Evolutionary conservation across 2,329 filamentous ascomycete genomes (phyloP), one percentile per base, ranked within the genome.

Genomic region (Thermochaetoides dissita): DNA sequence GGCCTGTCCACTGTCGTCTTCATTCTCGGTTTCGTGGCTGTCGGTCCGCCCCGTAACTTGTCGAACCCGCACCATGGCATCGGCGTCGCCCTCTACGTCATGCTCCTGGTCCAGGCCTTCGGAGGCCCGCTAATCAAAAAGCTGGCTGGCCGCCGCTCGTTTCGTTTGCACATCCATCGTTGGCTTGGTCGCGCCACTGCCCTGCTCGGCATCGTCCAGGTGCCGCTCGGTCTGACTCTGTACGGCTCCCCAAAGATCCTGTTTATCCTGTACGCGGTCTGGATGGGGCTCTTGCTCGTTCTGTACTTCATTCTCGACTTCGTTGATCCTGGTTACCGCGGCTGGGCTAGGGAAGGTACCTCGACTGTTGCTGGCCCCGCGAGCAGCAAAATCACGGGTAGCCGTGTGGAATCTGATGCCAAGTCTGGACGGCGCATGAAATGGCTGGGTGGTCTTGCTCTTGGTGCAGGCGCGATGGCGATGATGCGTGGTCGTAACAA

Each of bases 61-160:
- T 79, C 81, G 7, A 93, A 93, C 56, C 84, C 84, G 0, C 84
- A 93, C 57, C 84, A 93, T 60, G 83, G 81, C 47, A 89, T 91
- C 49, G 84, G 84, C 10, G 68, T 88, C 31, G 81, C 84, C 29
- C 75, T 93, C 37, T 89, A 87, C 56, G 72, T 79, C 36, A 63
- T 86, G 37, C 72, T 89, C 31, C 58, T 86, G 37, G 61, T 84
- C 5, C 85, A 91, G 57, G 71, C 79, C 10, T 55, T 88, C 2
- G 79, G 78, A 29, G 84, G 84, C 3, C 72, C 74, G 40, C 63
- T 83, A 34, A 73, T 87, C 34, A 65, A 63, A 43, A 63, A 68
- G 43, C 68, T 75, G 40, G 62, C 61, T 34, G 62, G 65, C 30
- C 67, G 64, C 30, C 68, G 65, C 39, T 71, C 69, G 11, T 55